Percentiles rank a stretch among this genome's conserved stretches.
Evolutionary conservation across 1,284 basidiomycete species (phyloP).

Genomic region (Cystobasidium sp.): DNA sequence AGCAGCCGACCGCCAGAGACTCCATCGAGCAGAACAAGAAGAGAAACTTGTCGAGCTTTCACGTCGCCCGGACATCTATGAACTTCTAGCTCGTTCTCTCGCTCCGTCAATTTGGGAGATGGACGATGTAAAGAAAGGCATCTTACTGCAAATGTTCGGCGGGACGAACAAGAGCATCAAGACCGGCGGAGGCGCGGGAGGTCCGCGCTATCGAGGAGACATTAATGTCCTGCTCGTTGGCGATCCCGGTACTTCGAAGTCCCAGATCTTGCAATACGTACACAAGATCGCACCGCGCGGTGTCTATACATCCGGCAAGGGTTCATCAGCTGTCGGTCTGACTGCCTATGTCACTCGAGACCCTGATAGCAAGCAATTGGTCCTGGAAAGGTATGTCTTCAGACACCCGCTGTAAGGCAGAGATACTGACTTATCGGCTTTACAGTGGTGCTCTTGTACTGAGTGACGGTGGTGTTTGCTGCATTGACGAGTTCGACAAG

Average conservation of each 20-base stretch:
- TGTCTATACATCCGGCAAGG: conserved; percentile 95
- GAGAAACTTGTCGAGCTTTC: conserved; percentile 72
- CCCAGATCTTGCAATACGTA: conserved; percentile 94
- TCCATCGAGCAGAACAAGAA: conserved; percentile 62
- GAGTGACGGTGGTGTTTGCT: conserved; percentile 97
- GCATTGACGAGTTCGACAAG: conserved; percentile 99
- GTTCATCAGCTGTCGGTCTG: conserved; percentile 95
- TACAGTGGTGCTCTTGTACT: conserved; percentile 89
- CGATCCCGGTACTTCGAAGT: conserved; percentile 97
- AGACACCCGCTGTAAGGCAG: not conserved
- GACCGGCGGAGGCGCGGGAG: conserved; percentile 88
- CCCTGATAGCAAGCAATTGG: conserved; percentile 96
- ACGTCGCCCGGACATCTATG: conserved; percentile 79
- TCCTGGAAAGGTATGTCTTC: conserved; percentile 78
- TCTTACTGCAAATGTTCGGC: conserved; percentile 91
- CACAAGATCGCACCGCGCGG: conserved; percentile 98
- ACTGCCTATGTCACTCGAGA: conserved; percentile 98
- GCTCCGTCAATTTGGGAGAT: conserved; percentile 97
- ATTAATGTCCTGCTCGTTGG: conserved; percentile 97
- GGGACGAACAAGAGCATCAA: conserved; percentile 96
- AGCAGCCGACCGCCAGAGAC: conserved; percentile 55
- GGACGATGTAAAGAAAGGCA: conserved; percentile 99
- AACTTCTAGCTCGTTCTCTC: conserved; percentile 79
- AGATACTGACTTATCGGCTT: not conserved
- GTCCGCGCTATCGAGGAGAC: conserved; percentile 93